These are phyloP conservation scores for Didymellaceae sp. DNA, from an alignment of 2,329 filamentous ascomycete species.

Conservation along the genomic window DNA sequence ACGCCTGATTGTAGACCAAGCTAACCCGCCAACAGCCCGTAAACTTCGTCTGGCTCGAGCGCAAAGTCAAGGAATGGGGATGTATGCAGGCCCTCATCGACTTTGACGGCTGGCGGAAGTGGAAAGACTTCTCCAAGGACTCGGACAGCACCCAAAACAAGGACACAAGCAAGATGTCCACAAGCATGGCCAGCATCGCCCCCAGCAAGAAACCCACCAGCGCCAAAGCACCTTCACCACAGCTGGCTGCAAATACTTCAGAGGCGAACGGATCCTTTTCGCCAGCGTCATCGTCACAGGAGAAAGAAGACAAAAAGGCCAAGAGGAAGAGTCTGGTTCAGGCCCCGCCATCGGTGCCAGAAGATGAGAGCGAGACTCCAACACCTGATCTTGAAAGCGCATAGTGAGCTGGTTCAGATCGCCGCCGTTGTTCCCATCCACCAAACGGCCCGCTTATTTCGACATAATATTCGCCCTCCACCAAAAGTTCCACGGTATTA, in stretches of 20 bases:
- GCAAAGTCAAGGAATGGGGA: slow-evolving; percentile 99
- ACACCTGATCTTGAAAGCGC: slow-evolving; percentile 24
- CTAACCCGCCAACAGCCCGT: slow-evolving; percentile 74
- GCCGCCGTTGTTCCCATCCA: not conserved
- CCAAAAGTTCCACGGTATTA: slow-evolving; percentile 13
- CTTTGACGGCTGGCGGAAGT: slow-evolving; percentile 96
- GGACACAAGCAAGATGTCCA: slow-evolving; percentile 43
- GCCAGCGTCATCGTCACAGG: not conserved
- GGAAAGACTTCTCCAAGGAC: slow-evolving; percentile 76
- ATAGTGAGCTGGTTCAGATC: not conserved
- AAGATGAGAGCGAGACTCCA: slow-evolving; percentile 37
- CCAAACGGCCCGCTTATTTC: not conserved
- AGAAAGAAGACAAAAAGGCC: slow-evolving; percentile 41
- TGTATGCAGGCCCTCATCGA: slow-evolving; percentile 99
- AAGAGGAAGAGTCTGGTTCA: slow-evolving; percentile 43
- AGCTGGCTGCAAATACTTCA: slow-evolving; percentile 20
- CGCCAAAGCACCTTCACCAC: slow-evolving; percentile 20
- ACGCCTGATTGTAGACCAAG: slow-evolving; percentile 26
- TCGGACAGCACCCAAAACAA: slow-evolving; percentile 47
- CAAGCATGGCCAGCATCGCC: slow-evolving; percentile 41
- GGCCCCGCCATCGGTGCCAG: slow-evolving; percentile 31
- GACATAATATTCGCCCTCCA: not conserved
- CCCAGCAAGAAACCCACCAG: slow-evolving; percentile 31
- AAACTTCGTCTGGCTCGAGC: slow-evolving; percentile 95
- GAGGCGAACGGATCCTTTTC: slow-evolving; percentile 34